Percentiles rank a stretch among this genome's conserved stretches.
phyloP scores from a whole-genome alignment of 2,329 filamentous ascomycete species.

The Trichoderma sp. region DNA sequence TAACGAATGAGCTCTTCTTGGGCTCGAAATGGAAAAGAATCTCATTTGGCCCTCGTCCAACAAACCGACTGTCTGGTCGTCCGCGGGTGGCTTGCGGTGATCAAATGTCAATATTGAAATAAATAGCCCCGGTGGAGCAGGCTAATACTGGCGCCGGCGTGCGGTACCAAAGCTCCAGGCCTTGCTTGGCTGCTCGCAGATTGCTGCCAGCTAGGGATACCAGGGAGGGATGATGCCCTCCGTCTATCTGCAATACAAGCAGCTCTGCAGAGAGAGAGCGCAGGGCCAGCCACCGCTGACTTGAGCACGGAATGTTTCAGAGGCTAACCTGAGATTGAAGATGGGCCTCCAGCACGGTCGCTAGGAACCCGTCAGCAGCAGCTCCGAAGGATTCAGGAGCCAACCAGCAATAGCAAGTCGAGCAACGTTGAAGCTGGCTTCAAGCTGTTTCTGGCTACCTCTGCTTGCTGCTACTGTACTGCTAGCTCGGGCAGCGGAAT shows the following conservation, averaged over 20 bases:
- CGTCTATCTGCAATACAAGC: neutral
- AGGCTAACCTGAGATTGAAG: neutral
- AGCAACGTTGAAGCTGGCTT: neutral
- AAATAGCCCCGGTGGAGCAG: neutral
- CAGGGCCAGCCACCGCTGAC: constrained; percentile 11
- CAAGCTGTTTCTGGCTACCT: neutral
- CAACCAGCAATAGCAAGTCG: neutral
- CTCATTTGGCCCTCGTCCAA: neutral
- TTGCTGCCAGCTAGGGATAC: neutral
- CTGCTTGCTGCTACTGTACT: neutral
- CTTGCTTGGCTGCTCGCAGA: neutral
- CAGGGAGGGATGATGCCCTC: neutral
- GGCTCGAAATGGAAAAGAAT: neutral
- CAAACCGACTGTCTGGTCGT: neutral
- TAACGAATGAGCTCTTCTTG: neutral
- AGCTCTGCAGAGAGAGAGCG: neutral
- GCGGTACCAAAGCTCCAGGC: neutral
- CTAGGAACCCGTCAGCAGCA: neutral
- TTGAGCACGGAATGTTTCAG: constrained; percentile 20
- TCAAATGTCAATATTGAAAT: neutral
- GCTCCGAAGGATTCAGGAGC: constrained; percentile 15
- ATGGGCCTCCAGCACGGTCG: neutral
- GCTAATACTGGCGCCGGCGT: neutral
- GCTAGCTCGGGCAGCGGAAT: neutral
- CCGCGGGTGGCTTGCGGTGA: neutral